Evolutionary conservation across 805 yeast species (phyloP), one percentile per base, ranked within the genome.

Genomic region (Saccharomycopsis sp.): DNA sequence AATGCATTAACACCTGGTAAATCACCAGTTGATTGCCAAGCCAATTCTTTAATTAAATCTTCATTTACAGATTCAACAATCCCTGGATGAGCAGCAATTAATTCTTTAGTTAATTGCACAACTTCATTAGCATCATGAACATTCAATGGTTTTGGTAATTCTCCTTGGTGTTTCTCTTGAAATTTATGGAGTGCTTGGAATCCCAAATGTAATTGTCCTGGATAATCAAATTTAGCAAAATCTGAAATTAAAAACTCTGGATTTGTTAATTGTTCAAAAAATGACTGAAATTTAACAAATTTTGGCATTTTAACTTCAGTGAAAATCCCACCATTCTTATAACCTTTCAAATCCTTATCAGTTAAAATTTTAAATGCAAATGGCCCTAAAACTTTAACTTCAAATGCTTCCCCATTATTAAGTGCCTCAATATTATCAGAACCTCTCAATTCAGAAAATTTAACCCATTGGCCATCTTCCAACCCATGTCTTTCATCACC

Each of bases 401-500:
- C 82, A 59, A 71, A 78, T 13, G 87, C 74, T 45, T 73, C 65
- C 4, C 90, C 95, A 54, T 79, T 80, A 60, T 89, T 85, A 51
- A 87, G 67, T 51, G 72, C 72, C 7, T 74, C 79, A 59, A 87
- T 70, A 16, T 14, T 40, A 4, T 28, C 36, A 3, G 31, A 14
- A 32, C 97, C 97, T 58, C 80, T 75, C 29, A 89, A 81, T 64
- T 89, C 97, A 11, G 83, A 59, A 57, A 93, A 88, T 61, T 82
- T 85, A 44, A 93, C 96, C 59, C 67, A 84, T 56, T 85, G 84
- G 14, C 97, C 97, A 63, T 87, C 96, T 68, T 89, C 86, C 44
- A 93, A 71, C 16, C 95, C 95, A 59, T 93, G 99, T 63, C 97
- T 80, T 49, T 77, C 81, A 52, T 87, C 97, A 59, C 85, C 96